Evolutionary conservation across 2,329 filamentous ascomycete genomes (phyloP), one percentile per base, ranked within the genome.

Genomic region (Penicillium sp.): DNA sequence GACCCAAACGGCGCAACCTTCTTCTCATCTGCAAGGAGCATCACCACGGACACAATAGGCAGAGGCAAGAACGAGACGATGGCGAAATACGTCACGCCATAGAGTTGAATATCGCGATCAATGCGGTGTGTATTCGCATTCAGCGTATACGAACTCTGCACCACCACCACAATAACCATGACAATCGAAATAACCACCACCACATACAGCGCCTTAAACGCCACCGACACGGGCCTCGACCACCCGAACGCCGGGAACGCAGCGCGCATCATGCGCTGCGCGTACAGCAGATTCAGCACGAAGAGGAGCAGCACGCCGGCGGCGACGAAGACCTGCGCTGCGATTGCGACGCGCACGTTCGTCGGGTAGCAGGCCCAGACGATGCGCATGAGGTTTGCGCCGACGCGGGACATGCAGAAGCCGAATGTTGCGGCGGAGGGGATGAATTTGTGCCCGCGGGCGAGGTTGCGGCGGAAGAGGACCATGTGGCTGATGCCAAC

Each of bases 251-350:
- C 71, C 0, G 91, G 90, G 69, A 93, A 90, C 48, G 86, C 84
- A 4, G 89, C 89, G 55, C 92, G 84, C 17, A 95, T 75, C 28
- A 96, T 82, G 48, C 92, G 87, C 75, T 92, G 90, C 0, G 88
- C 78, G 71, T 93, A 90, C 69, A 95, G 78, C 43, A 96, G 77
- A 76, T 96, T 95, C 75, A 92, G 79, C 68, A 94, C 77, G 75
- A 90, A 94, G 28, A 96, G 79, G 7, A 96, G 75, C 37, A 96
- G 73, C 15, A 92, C 86, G 43, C 91, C 91, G 0, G 89, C 88
- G 47, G 87, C 85, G 58, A 91, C 85, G 67, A 95, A 87, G 69
- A 95, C 84, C 64, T 82, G 81, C 3, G 90, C 85, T 0, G 84
- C 83, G 51, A 87, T 83, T 2, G 79, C 82, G 4, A 87, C 69